phyloP scores from a whole-genome alignment of 768 basidiomycete species.

The Albatrellus ellisii region DNA sequence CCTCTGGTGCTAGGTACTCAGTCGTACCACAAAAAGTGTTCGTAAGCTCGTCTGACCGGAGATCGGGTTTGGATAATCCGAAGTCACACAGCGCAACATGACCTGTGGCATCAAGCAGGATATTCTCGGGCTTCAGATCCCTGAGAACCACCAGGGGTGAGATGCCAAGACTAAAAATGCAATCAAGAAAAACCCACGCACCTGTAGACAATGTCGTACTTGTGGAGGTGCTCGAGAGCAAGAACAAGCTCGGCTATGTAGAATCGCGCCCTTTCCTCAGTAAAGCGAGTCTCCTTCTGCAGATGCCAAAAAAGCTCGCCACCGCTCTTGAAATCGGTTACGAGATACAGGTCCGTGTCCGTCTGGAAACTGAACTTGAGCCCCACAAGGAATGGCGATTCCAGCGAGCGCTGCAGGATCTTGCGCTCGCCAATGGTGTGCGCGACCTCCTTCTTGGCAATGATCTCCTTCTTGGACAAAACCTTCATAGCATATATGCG shows the following conservation, averaged over 20 bases:
- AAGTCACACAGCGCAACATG: conserved; percentile 99
- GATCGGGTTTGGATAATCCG: conserved; percentile 92
- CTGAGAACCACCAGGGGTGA: conserved; percentile 26
- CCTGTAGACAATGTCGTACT: conserved; percentile 93
- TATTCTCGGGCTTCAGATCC: conserved; percentile 97
- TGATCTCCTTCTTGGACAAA: conserved; percentile 95
- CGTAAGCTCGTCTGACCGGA: conserved; percentile 88
- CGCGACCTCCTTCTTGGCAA: conserved; percentile 98
- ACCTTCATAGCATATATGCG: conserved; percentile 99
- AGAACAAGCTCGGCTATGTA: conserved; percentile 94
- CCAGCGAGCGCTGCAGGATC: conserved; percentile 86
- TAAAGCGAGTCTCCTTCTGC: conserved; percentile 89
- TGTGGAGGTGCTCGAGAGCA: conserved; percentile 94
- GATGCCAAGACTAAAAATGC: neutral
- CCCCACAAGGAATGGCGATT: conserved; percentile 95
- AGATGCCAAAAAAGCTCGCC: conserved; percentile 99
- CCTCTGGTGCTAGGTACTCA: conserved; percentile 96
- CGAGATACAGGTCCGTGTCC: conserved; percentile 85
- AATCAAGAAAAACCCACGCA: conserved; percentile 27
- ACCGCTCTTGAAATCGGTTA: conserved; percentile 98
- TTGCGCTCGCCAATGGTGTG: conserved; percentile 99
- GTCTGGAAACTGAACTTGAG: conserved; percentile 99
- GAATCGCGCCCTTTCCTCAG: conserved; percentile 87
- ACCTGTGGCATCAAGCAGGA: conserved; percentile 93
- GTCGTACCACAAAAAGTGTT: conserved; percentile 99